These are phyloP conservation scores for Cynanchum wilfordii DNA, from an alignment of 257 asterid genomes.

Conservation along the genomic window DNA sequence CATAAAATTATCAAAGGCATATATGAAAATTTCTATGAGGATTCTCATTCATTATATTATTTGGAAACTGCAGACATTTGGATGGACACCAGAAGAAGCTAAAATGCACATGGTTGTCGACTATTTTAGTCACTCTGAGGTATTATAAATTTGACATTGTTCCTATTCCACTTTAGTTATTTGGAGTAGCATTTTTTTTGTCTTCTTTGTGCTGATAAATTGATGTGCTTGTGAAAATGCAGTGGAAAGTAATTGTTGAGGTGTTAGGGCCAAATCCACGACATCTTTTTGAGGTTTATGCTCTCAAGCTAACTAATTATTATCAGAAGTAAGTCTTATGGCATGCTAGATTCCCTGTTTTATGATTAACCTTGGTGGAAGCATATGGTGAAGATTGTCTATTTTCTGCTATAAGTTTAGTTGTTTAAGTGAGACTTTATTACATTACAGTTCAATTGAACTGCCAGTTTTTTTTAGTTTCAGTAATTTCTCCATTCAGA, in stretches of 20 bases:
- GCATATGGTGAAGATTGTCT: background rate
- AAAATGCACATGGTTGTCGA: constrained; percentile 78
- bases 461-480: background rate
- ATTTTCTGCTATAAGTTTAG: background rate
- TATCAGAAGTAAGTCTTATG: constrained; percentile 59
- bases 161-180: background rate
- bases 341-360: constrained; percentile 3
- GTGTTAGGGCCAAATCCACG: constrained; percentile 76
- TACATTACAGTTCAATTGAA: background rate
- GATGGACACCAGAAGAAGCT: constrained; percentile 93
- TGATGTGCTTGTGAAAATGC: constrained; percentile 30
- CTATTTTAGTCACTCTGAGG: constrained; percentile 81
- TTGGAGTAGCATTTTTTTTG: background rate
- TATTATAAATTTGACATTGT: constrained; percentile 19
- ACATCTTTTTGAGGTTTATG: constrained; percentile 90
- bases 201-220: constrained; percentile 16
- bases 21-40: background rate
- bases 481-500: background rate
- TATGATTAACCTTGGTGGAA: background rate
- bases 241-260: constrained; percentile 76
- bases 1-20: background rate
- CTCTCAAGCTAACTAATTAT: constrained; percentile 66
- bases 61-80: constrained; percentile 59
- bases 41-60: constrained; percentile 11
- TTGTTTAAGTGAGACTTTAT: background rate